Evolutionary conservation across 208 protist species (phyloP).

Genomic region (Phytomonas sp.): DNA sequence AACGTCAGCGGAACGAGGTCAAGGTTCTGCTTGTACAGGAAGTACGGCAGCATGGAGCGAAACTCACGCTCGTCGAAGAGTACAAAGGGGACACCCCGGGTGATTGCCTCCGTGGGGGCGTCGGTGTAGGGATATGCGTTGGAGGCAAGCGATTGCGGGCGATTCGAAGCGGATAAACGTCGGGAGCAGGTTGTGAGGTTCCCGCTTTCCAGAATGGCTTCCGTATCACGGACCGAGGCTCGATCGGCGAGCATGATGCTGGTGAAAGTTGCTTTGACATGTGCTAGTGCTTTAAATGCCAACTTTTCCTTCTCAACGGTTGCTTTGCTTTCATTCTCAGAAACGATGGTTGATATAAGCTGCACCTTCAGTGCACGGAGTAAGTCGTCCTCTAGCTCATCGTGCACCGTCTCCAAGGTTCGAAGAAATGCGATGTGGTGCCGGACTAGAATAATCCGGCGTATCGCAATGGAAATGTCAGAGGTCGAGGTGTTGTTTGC

Average conservation of each 20-base stretch:
- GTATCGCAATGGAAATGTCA: constrained; percentile 7
- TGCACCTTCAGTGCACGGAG: constrained; percentile 39
- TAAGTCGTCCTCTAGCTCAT: constrained; percentile 24
- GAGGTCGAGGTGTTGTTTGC: background rate
- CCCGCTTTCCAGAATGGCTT: constrained; percentile 41
- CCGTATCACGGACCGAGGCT: constrained; percentile 34
- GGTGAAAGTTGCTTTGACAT: constrained; percentile 67
- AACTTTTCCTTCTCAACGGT: constrained; percentile 41
- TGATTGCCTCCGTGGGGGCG: background rate
- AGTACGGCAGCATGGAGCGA: constrained; percentile 66
- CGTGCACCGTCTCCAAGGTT: constrained; percentile 63
- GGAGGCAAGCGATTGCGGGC: background rate
- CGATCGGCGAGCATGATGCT: constrained; percentile 56
- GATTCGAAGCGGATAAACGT: background rate
- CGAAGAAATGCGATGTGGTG: constrained; percentile 44
- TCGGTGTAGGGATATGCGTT: background rate
- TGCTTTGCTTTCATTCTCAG: constrained; percentile 24
- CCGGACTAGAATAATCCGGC: constrained; percentile 37
- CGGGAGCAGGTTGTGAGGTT: background rate
- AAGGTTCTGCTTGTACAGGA: constrained; percentile 55
- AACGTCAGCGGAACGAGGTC: constrained; percentile 76
- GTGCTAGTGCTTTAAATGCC: constrained; percentile 57
- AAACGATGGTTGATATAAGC: constrained; percentile 42
- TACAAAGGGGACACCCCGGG: constrained; percentile 24
- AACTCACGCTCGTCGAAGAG: constrained; percentile 86